These are phyloP conservation scores for Gossypium stocksii DNA, from an alignment of 345 rosid genomes.

Conservation along the genomic window DNA sequence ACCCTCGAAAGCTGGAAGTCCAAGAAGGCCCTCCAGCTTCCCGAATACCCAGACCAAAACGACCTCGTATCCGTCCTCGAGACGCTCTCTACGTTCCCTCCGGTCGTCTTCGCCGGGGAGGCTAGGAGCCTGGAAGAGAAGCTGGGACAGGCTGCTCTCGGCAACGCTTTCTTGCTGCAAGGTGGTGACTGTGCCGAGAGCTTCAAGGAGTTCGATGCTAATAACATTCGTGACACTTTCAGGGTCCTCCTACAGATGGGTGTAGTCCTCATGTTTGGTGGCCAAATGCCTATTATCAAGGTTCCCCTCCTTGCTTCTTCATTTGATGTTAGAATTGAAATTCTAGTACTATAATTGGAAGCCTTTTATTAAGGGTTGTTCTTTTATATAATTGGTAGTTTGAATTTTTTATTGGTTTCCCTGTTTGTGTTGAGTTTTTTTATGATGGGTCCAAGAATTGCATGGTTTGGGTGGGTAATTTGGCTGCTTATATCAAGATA, in stretches of 20 bases:
- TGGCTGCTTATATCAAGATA: background rate
- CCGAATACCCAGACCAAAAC: slow-evolving; percentile 50
- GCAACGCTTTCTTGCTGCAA: slow-evolving; percentile 37
- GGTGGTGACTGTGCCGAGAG: slow-evolving; percentile 47
- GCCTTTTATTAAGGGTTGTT: background rate
- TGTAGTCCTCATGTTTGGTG: slow-evolving; percentile 42
- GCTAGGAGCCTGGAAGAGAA: slow-evolving; percentile 50
- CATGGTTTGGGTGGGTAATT: background rate
- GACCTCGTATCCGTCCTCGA: slow-evolving; percentile 43
- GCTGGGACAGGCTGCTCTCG: slow-evolving; percentile 36
- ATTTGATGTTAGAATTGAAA: background rate
- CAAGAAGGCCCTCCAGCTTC: slow-evolving; percentile 55
- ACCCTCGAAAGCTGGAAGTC: slow-evolving; percentile 47
- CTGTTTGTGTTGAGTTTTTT: background rate
- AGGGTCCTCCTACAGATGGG: slow-evolving; percentile 39
- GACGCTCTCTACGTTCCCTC: slow-evolving; percentile 51
- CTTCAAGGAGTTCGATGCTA: slow-evolving; percentile 39
- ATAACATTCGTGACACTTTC: slow-evolving; percentile 38
- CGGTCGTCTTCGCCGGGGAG: slow-evolving; percentile 67
- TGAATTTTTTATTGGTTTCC: background rate
- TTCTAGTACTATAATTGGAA: background rate
- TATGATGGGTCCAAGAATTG: background rate
- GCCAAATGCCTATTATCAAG: slow-evolving; percentile 43
- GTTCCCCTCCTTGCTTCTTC: background rate
- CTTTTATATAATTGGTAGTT: background rate